A percentile compares a stretch with the other conserved stretches of the same genome.
phyloP scores from a whole-genome alignment of 176 grass and related monocot species.

The Neostapfia colusana region DNA sequence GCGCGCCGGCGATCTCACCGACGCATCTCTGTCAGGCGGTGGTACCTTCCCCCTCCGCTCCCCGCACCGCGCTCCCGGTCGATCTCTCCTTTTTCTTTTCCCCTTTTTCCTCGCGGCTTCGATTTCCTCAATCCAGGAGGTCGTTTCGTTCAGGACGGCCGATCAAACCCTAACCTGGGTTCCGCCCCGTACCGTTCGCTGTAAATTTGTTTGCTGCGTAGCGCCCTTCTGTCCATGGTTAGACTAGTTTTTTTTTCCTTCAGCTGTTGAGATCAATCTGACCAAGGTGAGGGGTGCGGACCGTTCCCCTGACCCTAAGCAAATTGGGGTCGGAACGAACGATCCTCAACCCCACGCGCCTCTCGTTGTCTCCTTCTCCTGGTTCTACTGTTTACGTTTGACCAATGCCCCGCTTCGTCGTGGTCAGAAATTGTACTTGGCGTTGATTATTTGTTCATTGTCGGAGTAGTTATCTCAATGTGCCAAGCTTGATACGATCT shows the following conservation, averaged over 20 bases:
- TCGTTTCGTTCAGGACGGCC: neutral
- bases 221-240: neutral
- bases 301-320: neutral
- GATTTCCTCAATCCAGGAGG: neutral
- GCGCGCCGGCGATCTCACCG: constrained; percentile 24
- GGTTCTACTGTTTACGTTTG: neutral
- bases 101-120: neutral
- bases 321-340: neutral
- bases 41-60: neutral
- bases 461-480: neutral
- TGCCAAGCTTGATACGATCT: neutral
- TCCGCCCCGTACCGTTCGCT: neutral
- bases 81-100: neutral
- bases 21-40: neutral
- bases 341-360: neutral
- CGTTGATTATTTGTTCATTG: neutral
- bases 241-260: neutral
- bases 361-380: neutral
- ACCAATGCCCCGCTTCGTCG: neutral
- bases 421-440: neutral
- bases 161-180: neutral
- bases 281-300: no score
- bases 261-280: neutral
- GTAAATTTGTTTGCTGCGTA: neutral
- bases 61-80: neutral